Percentiles rank a stretch among this genome's conserved stretches.
These are phyloP conservation scores for Spergularia bocconei DNA, from an alignment of 148 eudicot genomes.

Conservation along the genomic window DNA sequence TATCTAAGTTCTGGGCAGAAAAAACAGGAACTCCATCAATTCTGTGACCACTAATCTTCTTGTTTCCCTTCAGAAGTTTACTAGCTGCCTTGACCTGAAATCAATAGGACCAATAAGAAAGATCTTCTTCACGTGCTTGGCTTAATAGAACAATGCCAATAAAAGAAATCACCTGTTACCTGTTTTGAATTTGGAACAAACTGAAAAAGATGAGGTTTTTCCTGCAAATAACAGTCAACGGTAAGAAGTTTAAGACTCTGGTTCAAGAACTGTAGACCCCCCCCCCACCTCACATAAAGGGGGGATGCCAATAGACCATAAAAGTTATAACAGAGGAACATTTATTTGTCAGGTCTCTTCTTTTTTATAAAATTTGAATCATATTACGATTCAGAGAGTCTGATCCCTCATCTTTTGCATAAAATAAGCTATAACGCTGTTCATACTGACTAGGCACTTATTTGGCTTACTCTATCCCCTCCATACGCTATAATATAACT, in stretches of 20 bases:
- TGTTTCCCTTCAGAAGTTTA: slow-evolving; percentile 69
- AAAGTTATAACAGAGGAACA: not conserved
- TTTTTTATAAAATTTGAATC: not conserved
- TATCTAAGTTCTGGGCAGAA: slow-evolving; percentile 84
- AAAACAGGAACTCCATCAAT: slow-evolving; percentile 96
- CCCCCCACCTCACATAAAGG: not conserved
- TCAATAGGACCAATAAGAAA: slow-evolving; percentile 18
- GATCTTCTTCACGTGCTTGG: not conserved
- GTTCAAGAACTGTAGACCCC: not conserved
- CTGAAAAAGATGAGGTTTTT: slow-evolving; percentile 84
- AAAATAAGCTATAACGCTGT: not conserved
- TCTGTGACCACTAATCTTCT: slow-evolving; percentile 34
- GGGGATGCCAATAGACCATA: not conserved
- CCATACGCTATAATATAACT: too few relatives aligned
- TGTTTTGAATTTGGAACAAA: slow-evolving; percentile 89
- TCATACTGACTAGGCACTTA: too few relatives aligned
- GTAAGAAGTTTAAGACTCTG: not conserved
- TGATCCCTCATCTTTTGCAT: not conserved
- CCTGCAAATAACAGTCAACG: slow-evolving; percentile 47
- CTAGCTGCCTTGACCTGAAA: slow-evolving; percentile 84
- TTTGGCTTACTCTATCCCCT: too few relatives aligned
- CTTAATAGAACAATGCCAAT: slow-evolving; percentile 19
- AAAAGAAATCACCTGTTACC: slow-evolving; percentile 23
- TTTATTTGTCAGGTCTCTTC: not conserved
- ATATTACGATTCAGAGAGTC: not conserved